Conservation (phyloP, 1,284 basidiomycete species). For the Xanthoconium separans region DNA sequence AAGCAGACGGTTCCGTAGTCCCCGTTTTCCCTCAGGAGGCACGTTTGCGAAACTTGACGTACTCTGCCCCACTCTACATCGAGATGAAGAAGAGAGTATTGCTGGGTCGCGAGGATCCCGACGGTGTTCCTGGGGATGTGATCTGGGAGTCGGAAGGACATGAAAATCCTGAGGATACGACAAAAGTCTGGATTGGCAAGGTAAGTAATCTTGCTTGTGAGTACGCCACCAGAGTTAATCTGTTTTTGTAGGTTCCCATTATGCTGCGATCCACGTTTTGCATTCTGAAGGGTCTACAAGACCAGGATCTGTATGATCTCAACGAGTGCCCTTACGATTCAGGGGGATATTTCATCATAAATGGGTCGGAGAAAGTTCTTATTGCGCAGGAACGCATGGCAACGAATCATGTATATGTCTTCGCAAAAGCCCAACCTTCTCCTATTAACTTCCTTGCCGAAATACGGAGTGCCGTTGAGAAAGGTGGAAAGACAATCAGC, state of each 20-base stretch:
- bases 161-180: conserved; percentile 61
- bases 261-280: conserved; percentile 98
- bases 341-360: conserved; percentile 99
- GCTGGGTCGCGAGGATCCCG: conserved; percentile 77
- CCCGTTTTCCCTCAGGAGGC: conserved; percentile 99
- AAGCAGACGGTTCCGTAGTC: conserved; percentile 92
- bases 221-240: conserved; percentile 7
- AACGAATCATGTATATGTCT: conserved; percentile 99
- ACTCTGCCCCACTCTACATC: conserved; percentile 95
- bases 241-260: conserved; percentile 78
- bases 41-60: conserved; percentile 90
- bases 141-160: conserved; percentile 79
- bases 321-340: conserved; percentile 99
- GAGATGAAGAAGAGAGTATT: conserved; percentile 91
- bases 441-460: conserved; percentile 96
- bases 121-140: conserved; percentile 80
- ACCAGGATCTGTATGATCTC: conserved; percentile 83
- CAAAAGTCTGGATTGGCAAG: conserved; percentile 96
- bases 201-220: conserved; percentile 42
- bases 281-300: conserved; percentile 79
- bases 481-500: conserved; percentile 97
- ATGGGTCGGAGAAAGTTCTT: conserved; percentile 98
- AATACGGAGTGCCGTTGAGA: conserved; percentile 97
- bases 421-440: conserved; percentile 96
- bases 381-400: conserved; percentile 99